Conservation (phyloP, 352 stramenopile species). For the Globisporangium iwayamae region DNA sequence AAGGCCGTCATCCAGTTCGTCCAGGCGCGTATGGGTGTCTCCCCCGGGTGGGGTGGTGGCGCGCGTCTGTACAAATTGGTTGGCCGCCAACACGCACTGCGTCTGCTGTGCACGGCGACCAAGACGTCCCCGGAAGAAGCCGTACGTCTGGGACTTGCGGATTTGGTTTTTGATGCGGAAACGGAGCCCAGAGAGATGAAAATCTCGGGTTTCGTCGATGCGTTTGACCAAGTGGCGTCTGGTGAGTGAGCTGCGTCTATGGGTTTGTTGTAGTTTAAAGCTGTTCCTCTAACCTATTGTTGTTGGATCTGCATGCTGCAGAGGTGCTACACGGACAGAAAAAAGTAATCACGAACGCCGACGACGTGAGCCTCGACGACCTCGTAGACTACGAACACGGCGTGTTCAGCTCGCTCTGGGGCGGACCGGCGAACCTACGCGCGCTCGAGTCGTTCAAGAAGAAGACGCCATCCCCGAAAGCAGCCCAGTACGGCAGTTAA, state of each 20-base stretch:
- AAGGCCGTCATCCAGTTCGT: conserved; percentile 84
- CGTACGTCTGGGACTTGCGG: conserved; percentile 57
- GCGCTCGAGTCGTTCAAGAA: conserved; percentile 57
- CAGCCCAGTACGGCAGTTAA: background rate
- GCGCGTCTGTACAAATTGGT: conserved; percentile 76
- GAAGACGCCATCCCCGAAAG: conserved; percentile 16
- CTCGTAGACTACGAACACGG: conserved; percentile 59
- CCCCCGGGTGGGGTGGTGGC: conserved; percentile 79
- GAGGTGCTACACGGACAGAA: conserved; percentile 73
- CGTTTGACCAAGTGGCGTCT: conserved; percentile 48
- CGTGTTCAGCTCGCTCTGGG: conserved; percentile 71
- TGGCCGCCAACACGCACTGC: conserved; percentile 61
- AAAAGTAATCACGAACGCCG: conserved; percentile 60
- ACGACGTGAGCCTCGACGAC: conserved; percentile 63
- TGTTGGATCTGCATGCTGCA: conserved; percentile 17
- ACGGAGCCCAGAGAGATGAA: conserved; percentile 24
- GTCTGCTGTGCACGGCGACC: conserved; percentile 66
- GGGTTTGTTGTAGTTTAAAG: background rate
- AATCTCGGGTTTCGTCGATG: conserved; percentile 44
- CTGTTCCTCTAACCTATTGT: background rate
- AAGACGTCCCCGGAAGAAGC: conserved; percentile 47
- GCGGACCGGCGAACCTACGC: conserved; percentile 67
- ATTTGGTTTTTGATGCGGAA: conserved; percentile 49
- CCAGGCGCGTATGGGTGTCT: conserved; percentile 79
- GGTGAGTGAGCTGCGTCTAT: conserved; percentile 25